phyloP scores from a whole-genome alignment of 106 monocot genomes.

The Acorus gramineus region DNA sequence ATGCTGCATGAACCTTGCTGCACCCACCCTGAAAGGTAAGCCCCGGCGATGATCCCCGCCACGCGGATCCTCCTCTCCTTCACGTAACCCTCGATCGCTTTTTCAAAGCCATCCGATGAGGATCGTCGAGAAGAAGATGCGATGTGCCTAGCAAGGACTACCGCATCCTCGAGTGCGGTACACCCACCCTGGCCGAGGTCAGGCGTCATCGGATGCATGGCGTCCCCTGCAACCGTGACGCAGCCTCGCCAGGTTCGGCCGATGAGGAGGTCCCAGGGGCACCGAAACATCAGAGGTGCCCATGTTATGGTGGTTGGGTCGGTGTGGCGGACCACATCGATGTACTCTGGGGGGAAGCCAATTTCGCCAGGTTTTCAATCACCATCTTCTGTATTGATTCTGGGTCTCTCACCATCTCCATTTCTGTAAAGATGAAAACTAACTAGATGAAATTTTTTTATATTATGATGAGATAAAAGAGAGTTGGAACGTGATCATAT shows the following conservation, averaged over 20 bases:
- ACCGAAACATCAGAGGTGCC: slow-evolving; percentile 26
- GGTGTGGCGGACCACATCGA: slow-evolving; percentile 9
- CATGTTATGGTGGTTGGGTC: slow-evolving; percentile 25
- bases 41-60: slow-evolving; percentile 20
- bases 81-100: slow-evolving; percentile 12
- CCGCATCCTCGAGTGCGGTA: slow-evolving; percentile 36
- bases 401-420: slow-evolving; percentile 11
- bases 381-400: slow-evolving; percentile 17
- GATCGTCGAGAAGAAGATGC: background rate
- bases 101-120: background rate
- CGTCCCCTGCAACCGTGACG: slow-evolving; percentile 40
- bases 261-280: slow-evolving; percentile 27
- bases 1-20: no score
- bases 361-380: slow-evolving; percentile 13
- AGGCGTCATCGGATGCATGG: slow-evolving; percentile 45
- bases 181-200: slow-evolving; percentile 41
- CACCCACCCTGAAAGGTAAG: slow-evolving; percentile 25
- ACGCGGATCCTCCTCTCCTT: slow-evolving; percentile 30
- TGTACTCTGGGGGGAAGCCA: slow-evolving; percentile 20
- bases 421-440: background rate
- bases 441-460: background rate
- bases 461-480: no score
- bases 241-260: slow-evolving; percentile 8
- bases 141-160: slow-evolving; percentile 29
- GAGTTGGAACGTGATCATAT: no score